Evolutionary conservation across 805 yeast species (phyloP), one percentile per base, ranked within the genome.

Genomic region (Sugiyamaella marilandica): DNA sequence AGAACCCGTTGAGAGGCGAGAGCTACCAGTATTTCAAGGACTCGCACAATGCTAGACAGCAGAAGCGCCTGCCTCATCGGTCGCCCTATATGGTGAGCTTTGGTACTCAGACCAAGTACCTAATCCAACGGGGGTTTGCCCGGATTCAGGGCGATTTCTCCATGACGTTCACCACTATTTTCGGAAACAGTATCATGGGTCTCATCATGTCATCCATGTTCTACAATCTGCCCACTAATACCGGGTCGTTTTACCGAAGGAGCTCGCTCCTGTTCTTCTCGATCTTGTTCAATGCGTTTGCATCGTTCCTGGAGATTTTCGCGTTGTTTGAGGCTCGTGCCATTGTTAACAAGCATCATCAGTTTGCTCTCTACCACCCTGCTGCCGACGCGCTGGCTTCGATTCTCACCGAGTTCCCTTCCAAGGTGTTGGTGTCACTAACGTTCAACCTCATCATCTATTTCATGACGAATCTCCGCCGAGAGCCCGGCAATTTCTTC

Each of bases 371-470:
- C 37, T 82, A 82, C 58, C 82, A 77, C 56, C 84, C 85, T 10
- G 70, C 81, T 50, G 83, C 87, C 4, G 84, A 83, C 60, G 85
- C 87, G 0, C 60, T 83, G 41, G 83, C 86, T 0, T 77, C 83
- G 2, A 74, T 83, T 52, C 56, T 82, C n/a, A 74, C 84, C 8
- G 85, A 83, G 59, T 57, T 81, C 34, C 86, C 85, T 3, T 63
- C 74, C 46, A 80, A 80, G 61, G 41, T 79, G 16, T 36, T 70
- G 10, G 68, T 74, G 14, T 68, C 76, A 29, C 56, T 79, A 36
- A 64, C 69, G 2, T 81, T 82, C 71, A 75, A 76, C 59, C 60
- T 82, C 46, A 63, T 74, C 11, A 69, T 71, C 53, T 82, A 81
- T 65, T 82, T 81, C 63, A 67, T 82, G 76, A 74, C 78, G 10